Conservation (phyloP, 805 yeast genomes). For the Ogataea zsoltii region DNA sequence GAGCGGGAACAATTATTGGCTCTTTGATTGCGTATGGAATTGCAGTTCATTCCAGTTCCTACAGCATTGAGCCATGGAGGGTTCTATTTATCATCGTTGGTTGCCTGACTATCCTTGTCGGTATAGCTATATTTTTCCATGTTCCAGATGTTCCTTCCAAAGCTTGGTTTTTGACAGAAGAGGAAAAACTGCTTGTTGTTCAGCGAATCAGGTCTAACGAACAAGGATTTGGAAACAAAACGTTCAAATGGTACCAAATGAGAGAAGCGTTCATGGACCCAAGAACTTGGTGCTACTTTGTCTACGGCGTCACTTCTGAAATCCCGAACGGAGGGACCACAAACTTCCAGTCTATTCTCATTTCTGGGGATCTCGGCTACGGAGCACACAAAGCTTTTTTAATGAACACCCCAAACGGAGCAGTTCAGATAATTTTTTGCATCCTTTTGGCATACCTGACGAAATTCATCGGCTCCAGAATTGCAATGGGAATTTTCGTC, state of each 20-base stretch:
- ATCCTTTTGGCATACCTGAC: conserved; percentile 32
- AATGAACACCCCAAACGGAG: conserved; percentile 29
- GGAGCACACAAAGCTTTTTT: conserved; percentile 26
- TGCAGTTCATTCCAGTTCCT: conserved; percentile 28
- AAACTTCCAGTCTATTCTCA: conserved; percentile 44
- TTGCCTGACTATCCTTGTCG: conserved; percentile 44
- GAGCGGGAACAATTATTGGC: conserved; percentile 49
- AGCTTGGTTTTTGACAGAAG: conserved; percentile 40
- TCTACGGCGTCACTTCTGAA: conserved; percentile 28
- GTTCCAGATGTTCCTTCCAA: conserved; percentile 56
- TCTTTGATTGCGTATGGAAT: conserved; percentile 37
- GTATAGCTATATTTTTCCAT: conserved; percentile 34
- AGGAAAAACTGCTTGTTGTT: conserved; percentile 38
- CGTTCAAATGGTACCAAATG: conserved; percentile 25
- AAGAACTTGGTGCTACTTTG: conserved; percentile 48
- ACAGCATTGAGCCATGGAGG: conserved; percentile 45
- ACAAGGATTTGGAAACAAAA: conserved; percentile 26
- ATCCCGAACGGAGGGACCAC: conserved; percentile 41
- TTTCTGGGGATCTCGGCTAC: conserved; percentile 27
- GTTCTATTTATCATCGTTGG: conserved; percentile 56
- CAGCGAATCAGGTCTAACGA: conserved; percentile 25
- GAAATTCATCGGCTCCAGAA: conserved; percentile 25
- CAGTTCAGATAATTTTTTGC: conserved; percentile 34
- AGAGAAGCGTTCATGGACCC: conserved; percentile 22
- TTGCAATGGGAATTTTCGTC: conserved; percentile 23